phyloP scores from a whole-genome alignment of 768 basidiomycete genomes.

The Crassisporium funariophilum region DNA sequence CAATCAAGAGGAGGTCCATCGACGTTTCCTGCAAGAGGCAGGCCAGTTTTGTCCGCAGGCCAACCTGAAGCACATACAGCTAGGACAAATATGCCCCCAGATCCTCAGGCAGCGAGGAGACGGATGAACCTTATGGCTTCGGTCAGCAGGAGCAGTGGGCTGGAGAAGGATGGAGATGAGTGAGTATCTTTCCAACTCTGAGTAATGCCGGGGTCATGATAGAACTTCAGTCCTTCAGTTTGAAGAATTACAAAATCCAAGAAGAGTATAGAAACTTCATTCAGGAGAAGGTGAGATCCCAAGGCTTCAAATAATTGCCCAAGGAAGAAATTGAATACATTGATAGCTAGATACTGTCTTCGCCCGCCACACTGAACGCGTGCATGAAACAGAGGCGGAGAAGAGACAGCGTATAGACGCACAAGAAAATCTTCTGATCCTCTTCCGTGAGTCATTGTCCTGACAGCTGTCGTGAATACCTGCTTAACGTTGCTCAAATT shows the following conservation, averaged over 20 bases:
- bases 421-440: constrained; percentile 70
- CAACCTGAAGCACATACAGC: neutral
- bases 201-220: constrained; percentile 27
- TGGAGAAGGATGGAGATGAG: constrained; percentile 76
- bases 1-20: constrained; percentile 10
- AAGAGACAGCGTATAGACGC: constrained; percentile 48
- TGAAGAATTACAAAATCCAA: constrained; percentile 61
- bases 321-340: neutral
- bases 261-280: constrained; percentile 70
- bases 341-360: constrained; percentile 53
- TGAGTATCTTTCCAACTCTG: constrained; percentile 39
- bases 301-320: neutral
- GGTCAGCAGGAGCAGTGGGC: constrained; percentile 75
- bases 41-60: neutral
- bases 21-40: constrained; percentile 1
- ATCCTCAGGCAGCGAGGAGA: constrained; percentile 17
- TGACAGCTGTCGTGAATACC: neutral
- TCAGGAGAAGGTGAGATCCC: constrained; percentile 54
- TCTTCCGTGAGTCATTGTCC: constrained; percentile 58
- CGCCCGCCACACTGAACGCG: constrained; percentile 33
- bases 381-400: constrained; percentile 33
- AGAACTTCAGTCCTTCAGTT: constrained; percentile 42
- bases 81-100: neutral
- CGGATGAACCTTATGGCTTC: constrained; percentile 71
- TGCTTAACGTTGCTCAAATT: neutral